phyloP scores from a whole-genome alignment of 1,284 basidiomycete species.

The Apiotrichum domesticum region DNA sequence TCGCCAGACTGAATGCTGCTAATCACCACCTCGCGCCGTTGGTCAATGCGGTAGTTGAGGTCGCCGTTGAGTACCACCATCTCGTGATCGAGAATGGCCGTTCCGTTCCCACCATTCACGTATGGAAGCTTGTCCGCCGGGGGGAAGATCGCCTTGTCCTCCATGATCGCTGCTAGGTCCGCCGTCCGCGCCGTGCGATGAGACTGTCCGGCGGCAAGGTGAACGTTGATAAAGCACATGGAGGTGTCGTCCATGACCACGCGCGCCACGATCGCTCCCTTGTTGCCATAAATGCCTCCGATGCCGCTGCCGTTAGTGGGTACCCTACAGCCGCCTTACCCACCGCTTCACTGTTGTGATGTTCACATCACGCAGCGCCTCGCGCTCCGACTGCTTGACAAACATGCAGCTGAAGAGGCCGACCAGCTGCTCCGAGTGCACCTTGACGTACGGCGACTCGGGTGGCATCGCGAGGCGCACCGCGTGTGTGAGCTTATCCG shows the following conservation, averaged over 20 bases:
- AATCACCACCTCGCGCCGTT: conserved; percentile 73
- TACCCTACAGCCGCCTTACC: not conserved
- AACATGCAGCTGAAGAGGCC: conserved; percentile 87
- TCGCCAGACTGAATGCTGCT: conserved; percentile 62
- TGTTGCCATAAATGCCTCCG: conserved; percentile 89
- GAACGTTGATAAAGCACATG: conserved; percentile 90
- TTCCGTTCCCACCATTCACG: conserved; percentile 84
- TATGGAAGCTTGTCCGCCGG: conserved; percentile 58
- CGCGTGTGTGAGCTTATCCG: conserved; percentile 68
- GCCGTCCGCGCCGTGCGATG: conserved; percentile 75
- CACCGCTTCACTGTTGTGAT: conserved; percentile 70
- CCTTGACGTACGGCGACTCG: conserved; percentile 64
- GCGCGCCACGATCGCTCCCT: conserved; percentile 90
- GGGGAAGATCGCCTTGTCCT: conserved; percentile 68
- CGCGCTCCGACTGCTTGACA: conserved; percentile 50
- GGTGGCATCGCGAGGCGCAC: conserved; percentile 64
- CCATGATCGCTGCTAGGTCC: conserved; percentile 77
- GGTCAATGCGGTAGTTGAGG: conserved; percentile 79
- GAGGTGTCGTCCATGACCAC: conserved; percentile 86
- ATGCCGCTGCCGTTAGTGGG: conserved; percentile 58
- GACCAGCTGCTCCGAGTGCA: conserved; percentile 82
- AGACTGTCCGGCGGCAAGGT: conserved; percentile 88
- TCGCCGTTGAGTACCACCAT: conserved; percentile 74
- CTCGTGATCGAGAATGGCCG: conserved; percentile 92
- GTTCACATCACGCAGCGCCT: conserved; percentile 61